Conservation (phyloP, 2,329 filamentous ascomycete genomes). For the Dendrostoma leiphaemia region DNA sequence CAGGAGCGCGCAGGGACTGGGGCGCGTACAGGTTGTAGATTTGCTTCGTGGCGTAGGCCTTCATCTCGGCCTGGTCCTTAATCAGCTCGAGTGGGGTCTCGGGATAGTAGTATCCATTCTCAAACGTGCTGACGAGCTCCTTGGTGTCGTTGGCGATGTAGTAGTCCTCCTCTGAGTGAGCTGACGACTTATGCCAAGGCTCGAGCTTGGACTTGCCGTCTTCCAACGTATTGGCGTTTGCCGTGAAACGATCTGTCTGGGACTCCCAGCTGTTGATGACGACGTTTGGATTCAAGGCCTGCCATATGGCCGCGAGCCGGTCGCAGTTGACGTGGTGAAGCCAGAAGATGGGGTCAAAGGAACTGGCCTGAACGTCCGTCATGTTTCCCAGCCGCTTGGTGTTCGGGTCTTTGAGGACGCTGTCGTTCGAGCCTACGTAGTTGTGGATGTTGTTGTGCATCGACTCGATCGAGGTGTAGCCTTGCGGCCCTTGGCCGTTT, state of each 20-base stretch:
- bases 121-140: neutral
- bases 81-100: no score
- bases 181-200: slow-evolving; percentile 3
- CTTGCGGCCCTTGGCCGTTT: neutral
- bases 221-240: neutral
- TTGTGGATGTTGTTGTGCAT: slow-evolving; percentile 9
- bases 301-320: slow-evolving; percentile 6
- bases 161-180: slow-evolving; percentile 7
- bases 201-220: slow-evolving; percentile 1
- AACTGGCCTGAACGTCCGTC: slow-evolving; percentile 2
- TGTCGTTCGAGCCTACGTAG: neutral
- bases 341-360: slow-evolving; percentile 9
- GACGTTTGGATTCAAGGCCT: slow-evolving; percentile 4
- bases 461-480: neutral
- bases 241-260: neutral
- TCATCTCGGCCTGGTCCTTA: no score
- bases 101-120: no score
- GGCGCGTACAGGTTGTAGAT: no score
- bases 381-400: neutral
- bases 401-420: neutral
- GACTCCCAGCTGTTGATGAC: neutral
- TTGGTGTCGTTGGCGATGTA: slow-evolving; percentile 10
- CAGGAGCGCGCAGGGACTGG: no score
- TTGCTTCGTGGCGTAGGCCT: no score
- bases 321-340: slow-evolving; percentile 11